These are phyloP conservation scores for Aspergillus kassunensis DNA, from an alignment of 495 filamentous ascomycete genomes.

Conservation along the genomic window DNA sequence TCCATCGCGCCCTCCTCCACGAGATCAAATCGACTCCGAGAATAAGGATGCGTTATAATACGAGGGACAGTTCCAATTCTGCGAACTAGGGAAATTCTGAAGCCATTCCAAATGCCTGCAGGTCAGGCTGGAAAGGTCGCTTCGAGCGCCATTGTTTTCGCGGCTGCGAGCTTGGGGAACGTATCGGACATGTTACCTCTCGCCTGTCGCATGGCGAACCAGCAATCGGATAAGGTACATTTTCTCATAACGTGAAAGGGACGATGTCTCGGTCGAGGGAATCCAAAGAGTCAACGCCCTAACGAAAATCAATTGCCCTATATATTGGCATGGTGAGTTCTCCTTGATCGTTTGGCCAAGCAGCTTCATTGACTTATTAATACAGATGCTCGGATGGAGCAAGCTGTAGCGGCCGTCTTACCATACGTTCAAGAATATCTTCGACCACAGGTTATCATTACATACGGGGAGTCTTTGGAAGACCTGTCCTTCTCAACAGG, in stretches of 20 bases:
- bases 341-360: background rate
- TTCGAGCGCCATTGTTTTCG: constrained; percentile 45
- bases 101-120: constrained; percentile 29
- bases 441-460: constrained; percentile 48
- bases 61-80: constrained; percentile 54
- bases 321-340: constrained; percentile 51
- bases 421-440: constrained; percentile 44
- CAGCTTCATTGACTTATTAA: background rate
- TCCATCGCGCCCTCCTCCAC: constrained; percentile 14
- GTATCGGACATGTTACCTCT: constrained; percentile 50
- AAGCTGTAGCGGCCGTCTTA: constrained; percentile 38
- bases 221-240: constrained; percentile 47
- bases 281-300: constrained; percentile 49
- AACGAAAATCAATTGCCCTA: constrained; percentile 39
- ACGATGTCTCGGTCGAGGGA: constrained; percentile 48
- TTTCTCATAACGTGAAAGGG: constrained; percentile 52
- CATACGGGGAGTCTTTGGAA: constrained; percentile 41
- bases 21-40: constrained; percentile 20
- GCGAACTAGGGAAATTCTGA: constrained; percentile 49
- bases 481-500: constrained; percentile 52
- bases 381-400: constrained; percentile 48
- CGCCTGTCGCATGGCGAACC: constrained; percentile 50
- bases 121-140: constrained; percentile 19
- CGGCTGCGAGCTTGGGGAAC: constrained; percentile 46
- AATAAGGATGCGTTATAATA: constrained; percentile 39